These are phyloP conservation scores for Verticillium nubilum DNA, from an alignment of 2,329 filamentous ascomycete species.

Conservation along the genomic window DNA sequence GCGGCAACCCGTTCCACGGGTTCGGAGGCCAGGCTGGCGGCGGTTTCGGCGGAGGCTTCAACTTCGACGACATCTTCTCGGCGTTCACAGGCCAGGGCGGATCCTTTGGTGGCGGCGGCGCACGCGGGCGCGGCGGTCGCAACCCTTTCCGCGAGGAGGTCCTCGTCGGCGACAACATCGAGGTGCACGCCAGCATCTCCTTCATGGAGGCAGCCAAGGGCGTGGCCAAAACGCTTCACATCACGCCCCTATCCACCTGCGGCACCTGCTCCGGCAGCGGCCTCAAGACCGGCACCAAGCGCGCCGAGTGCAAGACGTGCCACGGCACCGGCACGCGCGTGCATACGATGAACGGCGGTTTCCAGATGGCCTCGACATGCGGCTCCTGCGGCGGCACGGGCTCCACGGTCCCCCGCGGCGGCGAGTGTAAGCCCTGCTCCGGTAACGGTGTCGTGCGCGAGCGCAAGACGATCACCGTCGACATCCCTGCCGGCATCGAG, in stretches of 20 bases:
- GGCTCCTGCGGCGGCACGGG: slow-evolving; percentile 75
- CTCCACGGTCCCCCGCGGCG: slow-evolving; percentile 67
- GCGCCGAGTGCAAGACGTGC: slow-evolving; percentile 70
- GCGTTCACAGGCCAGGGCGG: slow-evolving; percentile 63
- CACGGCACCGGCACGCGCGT: slow-evolving; percentile 82
- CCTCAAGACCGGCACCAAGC: slow-evolving; percentile 73
- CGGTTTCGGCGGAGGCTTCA: slow-evolving; percentile 78
- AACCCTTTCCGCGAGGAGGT: slow-evolving; percentile 74
- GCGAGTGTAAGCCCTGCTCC: slow-evolving; percentile 72
- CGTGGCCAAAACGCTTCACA: slow-evolving; percentile 77
- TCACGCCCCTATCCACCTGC: slow-evolving; percentile 77
- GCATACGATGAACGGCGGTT: slow-evolving; percentile 85
- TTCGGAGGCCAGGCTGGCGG: slow-evolving; percentile 60
- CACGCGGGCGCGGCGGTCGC: slow-evolving; percentile 42
- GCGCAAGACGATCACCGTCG: slow-evolving; percentile 75
- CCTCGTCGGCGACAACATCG: slow-evolving; percentile 91
- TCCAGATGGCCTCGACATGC: slow-evolving; percentile 94
- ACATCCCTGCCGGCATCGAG: slow-evolving; percentile 93
- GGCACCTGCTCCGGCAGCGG: slow-evolving; percentile 79
- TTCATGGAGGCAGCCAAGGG: slow-evolving; percentile 97
- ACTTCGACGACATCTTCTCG: slow-evolving; percentile 93
- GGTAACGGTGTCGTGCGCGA: slow-evolving; percentile 84
- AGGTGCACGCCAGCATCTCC: slow-evolving; percentile 85
- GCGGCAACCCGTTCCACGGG: slow-evolving; percentile 59
- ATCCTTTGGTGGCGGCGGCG: slow-evolving; percentile 49